phyloP scores from a whole-genome alignment of 306 rosid species.

The Urtica urens region DNA sequence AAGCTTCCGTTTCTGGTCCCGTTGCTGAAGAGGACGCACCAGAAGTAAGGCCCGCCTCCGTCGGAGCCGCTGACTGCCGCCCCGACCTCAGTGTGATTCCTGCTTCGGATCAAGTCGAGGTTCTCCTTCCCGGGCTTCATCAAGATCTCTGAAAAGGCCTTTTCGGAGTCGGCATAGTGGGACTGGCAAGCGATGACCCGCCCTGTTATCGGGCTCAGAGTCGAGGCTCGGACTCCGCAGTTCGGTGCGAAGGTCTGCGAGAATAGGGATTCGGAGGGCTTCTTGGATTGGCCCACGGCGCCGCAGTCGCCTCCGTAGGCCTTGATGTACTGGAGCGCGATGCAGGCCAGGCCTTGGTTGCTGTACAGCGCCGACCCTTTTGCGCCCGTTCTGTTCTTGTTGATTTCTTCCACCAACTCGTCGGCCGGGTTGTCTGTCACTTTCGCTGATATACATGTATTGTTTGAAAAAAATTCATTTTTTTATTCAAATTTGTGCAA shows the following conservation, averaged over 20 bases:
- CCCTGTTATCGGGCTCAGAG: constrained; percentile 63
- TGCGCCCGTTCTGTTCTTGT: constrained; percentile 34
- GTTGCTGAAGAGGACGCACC: constrained; percentile 86
- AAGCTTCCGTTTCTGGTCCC: constrained; percentile 59
- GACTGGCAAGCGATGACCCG: constrained; percentile 92
- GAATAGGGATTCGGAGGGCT: constrained; percentile 69
- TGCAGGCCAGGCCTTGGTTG: constrained; percentile 77
- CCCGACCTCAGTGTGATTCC: constrained; percentile 79
- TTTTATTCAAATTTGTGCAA: too few species aligned
- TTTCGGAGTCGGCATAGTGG: constrained; percentile 42
- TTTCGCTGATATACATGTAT: too few species aligned
- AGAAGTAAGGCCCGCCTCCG: constrained; percentile 79
- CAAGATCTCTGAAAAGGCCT: constrained; percentile 64
- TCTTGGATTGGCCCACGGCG: constrained; percentile 74
- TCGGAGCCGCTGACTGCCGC: constrained; percentile 82
- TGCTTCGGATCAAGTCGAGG: constrained; percentile 55
- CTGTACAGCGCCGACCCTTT: constrained; percentile 26
- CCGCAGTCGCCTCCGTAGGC: constrained; percentile 63
- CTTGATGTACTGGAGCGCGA: constrained; percentile 85
- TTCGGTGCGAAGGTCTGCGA: constrained; percentile 63
- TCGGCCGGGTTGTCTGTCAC: constrained; percentile 45
- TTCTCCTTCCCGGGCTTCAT: constrained; percentile 54
- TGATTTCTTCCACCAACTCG: constrained; percentile 27
- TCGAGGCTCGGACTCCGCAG: constrained; percentile 54
- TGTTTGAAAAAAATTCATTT: too few species aligned